Base-by-base conservation (phyloP, 2,329 filamentous ascomycete genomes). In the Cryphonectria nitschkei region DNA sequence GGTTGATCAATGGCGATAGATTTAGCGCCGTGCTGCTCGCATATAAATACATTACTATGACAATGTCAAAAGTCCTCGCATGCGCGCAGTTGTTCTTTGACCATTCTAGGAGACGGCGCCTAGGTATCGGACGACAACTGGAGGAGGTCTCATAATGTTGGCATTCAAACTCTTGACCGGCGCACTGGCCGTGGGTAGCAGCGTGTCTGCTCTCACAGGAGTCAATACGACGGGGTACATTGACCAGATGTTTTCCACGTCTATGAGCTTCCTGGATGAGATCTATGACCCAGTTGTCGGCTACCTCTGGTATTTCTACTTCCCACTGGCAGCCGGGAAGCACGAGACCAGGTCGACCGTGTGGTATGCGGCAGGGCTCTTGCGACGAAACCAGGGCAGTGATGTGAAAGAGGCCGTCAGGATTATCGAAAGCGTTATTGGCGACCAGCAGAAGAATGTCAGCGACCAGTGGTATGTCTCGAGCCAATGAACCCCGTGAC, bases 321-420 rank as follows among this genome's bases (percentile, higher is more conserved):
- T 81, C 14, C 72, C 78, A 2, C 76, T 81, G 11, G 85, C 86
- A 0, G 79, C 88, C 8, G 81, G 83, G 2, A 87, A 89, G 68
- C 87, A 90, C 71, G 87, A 89, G 61, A 90, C 87, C 0, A 82
- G 87, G 68, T 84, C 83, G 60, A 87, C 86, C 0, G 82, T 82
- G 0, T 90, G 88, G 88, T 90, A 90, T 76, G 86, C 87, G 0
- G 80, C 86, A 5, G 88, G 88, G 0, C 80, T 90, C 3, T 77
- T 90, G 32, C 86, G 87, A 19, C 81, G 88, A 2, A 88, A 90
- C 74, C 71, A 84, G 19, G 82, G 80, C 22, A 78, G 80, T 32
- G 87, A 89, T 76, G 81, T 81, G 3, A 75, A 78, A 1, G 82
- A 88, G 71, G 88, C 88, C 0, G 80, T 85, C 52, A 84, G 82